Conservation (phyloP, 164 flowering plant species). For the Platanus orientalis region DNA sequence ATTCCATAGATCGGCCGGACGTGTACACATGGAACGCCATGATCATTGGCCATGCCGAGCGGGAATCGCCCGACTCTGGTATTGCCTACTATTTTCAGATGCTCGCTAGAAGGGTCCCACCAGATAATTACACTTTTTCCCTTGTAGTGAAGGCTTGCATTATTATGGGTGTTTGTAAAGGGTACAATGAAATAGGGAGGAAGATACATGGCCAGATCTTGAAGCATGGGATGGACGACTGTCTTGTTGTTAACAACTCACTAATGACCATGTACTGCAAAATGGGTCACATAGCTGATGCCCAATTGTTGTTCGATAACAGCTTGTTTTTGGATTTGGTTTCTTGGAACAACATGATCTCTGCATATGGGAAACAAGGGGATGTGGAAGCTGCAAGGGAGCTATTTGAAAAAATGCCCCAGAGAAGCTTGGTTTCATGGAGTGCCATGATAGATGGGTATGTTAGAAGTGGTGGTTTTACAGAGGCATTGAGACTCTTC, state of each 20-base stretch:
- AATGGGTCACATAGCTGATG: conserved; percentile 7
- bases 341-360: conserved; percentile 16
- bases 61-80: conserved; percentile 4
- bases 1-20: conserved; percentile 17
- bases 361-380: conserved; percentile 16
- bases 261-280: conserved; percentile 14
- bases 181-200: background rate
- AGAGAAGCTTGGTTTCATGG: conserved; percentile 17
- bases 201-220: conserved; percentile 13
- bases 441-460: conserved; percentile 20
- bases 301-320: conserved; percentile 9
- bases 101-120: conserved; percentile 10
- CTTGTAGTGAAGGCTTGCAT: conserved; percentile 20
- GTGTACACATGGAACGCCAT: conserved; percentile 25
- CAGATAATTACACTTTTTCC: conserved; percentile 21
- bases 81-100: conserved; percentile 16
- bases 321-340: conserved; percentile 13
- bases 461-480: conserved; percentile 8
- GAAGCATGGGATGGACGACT: conserved; percentile 15
- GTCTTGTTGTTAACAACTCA: conserved; percentile 10
- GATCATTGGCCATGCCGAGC: conserved; percentile 17
- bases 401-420: conserved; percentile 17
- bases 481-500: conserved; percentile 12
- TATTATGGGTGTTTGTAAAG: background rate
- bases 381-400: conserved; percentile 9